Base-by-base conservation (phyloP, 2,329 filamentous ascomycete genomes). In the Penicillium digitatum region DNA sequence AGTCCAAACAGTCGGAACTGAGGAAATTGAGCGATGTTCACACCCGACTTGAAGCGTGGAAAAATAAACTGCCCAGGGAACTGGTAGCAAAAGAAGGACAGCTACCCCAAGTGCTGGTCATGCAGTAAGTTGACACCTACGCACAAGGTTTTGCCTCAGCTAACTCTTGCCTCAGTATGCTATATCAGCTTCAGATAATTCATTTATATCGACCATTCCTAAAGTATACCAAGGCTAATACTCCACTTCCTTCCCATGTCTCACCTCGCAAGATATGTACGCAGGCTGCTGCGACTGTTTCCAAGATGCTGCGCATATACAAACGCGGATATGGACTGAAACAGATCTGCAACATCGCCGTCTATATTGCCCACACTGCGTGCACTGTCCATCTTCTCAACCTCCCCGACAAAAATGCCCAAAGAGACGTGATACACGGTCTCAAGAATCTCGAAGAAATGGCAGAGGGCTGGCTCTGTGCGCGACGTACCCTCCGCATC, bases 301-400 rank as follows among this genome's bases (percentile, higher is more conserved):
- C 92, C 0, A 97, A 96, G 68, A 78, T 96, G n/a, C 87, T 96
- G 76, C 86, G 94, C 0, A 77, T 96, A 1, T 99, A 97, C 75
- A 96, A 95, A 72, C 90, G 93, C 63, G 87, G 87, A 1, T 95
- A 96, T 72, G 90, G 93, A 10, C 76, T 97, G 12, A 86, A 90
- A 5, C 93, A 97, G 70, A 96, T 99, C 32, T 95, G 90, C 75
- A 97, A 97, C 67, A 90, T 97, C 65, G 92, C 89, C 3, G 91
- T 97, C 0, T 99, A 99, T 72, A 96, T 97, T 74, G 82, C 89
- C 0, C 93, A 97, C 71, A 94, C 90, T 5, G 92, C 94, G 29
- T 96, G 91, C 69, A 96, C 91, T 0, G 95, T 97, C 37, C 94
- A 97, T 66, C 78, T 99, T 20, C 84, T 99, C 34, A 96, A 96